Evolutionary conservation across 371 early-diverging fungal genomes (phyloP).

Genomic region (Mortierella sp.): DNA sequence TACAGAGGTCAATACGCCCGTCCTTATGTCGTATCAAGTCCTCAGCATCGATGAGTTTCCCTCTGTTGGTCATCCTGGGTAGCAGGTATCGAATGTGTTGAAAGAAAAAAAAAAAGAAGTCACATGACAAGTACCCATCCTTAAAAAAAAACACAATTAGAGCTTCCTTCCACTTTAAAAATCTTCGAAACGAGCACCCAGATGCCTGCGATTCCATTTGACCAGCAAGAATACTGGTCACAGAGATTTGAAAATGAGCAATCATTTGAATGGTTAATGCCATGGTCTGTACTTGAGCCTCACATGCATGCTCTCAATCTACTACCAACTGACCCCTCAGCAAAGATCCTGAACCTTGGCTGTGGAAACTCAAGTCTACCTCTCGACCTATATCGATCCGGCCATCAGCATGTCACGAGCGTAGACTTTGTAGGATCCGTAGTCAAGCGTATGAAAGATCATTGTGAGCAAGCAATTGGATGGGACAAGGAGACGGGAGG

Average conservation of each 20-base stretch:
- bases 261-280: conserved; percentile 46
- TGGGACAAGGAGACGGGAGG: conserved; percentile 6
- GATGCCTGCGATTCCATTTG: conserved; percentile 25
- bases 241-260: conserved; percentile 24
- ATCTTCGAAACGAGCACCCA: not conserved
- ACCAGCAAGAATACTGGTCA: conserved; percentile 39
- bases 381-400: conserved; percentile 32
- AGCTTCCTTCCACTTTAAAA: not conserved
- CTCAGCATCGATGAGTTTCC: conserved; percentile 15
- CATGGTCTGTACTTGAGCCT: conserved; percentile 40
- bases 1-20: conserved; percentile 45
- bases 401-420: conserved; percentile 30
- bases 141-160: not conserved
- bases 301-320: conserved; percentile 12
- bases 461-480: conserved; percentile 36
- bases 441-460: conserved; percentile 32
- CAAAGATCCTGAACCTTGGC: conserved; percentile 37
- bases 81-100: too few relatives aligned
- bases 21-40: conserved; percentile 33
- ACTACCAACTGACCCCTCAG: conserved; percentile 15
- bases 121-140: too few relatives aligned
- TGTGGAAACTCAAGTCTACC: conserved; percentile 48
- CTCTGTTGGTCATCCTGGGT: conserved; percentile 9
- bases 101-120: conserved; percentile 4
- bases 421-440: conserved; percentile 44